phyloP scores from a whole-genome alignment of 2,329 filamentous ascomycete genomes.

The Amesomyces nigricolor region DNA sequence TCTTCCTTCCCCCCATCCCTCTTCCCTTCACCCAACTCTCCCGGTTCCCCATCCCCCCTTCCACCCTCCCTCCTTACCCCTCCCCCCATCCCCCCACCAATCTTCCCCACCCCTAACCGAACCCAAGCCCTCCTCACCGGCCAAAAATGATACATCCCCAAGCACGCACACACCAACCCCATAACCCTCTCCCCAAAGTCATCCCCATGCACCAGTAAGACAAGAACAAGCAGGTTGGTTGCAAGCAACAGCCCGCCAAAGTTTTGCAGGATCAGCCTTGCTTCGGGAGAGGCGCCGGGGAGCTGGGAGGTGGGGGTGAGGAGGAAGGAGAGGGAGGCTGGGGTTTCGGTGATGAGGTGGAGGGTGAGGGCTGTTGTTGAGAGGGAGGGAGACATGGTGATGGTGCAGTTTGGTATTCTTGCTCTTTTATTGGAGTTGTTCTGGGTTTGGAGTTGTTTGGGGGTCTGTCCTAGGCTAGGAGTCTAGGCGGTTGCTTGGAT shows the following conservation, averaged over 20 bases:
- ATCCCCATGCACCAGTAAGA: constrained; percentile 31
- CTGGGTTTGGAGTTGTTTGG: not conserved
- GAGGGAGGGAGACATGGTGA: not conserved
- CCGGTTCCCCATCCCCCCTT: too few species aligned
- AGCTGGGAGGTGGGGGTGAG: constrained; percentile 39
- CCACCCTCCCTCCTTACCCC: constrained; percentile 21
- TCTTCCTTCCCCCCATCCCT: constrained; percentile 18
- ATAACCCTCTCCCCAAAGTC: constrained; percentile 1
- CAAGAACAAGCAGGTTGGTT: constrained; percentile 38
- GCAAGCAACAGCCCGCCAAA: constrained; percentile 44
- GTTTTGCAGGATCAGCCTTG: constrained; percentile 41
- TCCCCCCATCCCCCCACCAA: constrained; percentile 8
- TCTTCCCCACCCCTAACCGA: constrained; percentile 17
- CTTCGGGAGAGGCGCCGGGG: constrained; percentile 35
- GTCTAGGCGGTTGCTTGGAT: too few species aligned
- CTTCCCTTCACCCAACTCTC: not conserved
- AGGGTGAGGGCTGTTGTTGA: constrained; percentile 8
- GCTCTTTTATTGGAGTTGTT: not conserved
- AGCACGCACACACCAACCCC: constrained; percentile 34
- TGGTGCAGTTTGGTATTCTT: not conserved
- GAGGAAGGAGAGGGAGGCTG: constrained; percentile 43
- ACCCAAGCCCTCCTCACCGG: constrained; percentile 40
- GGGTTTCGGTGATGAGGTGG: constrained; percentile 19
- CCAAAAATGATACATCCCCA: constrained; percentile 46
- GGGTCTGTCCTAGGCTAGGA: too few species aligned